Evolutionary conservation across 2,329 filamentous ascomycete genomes (phyloP).

Genomic region (Colletotrichum sp.): DNA sequence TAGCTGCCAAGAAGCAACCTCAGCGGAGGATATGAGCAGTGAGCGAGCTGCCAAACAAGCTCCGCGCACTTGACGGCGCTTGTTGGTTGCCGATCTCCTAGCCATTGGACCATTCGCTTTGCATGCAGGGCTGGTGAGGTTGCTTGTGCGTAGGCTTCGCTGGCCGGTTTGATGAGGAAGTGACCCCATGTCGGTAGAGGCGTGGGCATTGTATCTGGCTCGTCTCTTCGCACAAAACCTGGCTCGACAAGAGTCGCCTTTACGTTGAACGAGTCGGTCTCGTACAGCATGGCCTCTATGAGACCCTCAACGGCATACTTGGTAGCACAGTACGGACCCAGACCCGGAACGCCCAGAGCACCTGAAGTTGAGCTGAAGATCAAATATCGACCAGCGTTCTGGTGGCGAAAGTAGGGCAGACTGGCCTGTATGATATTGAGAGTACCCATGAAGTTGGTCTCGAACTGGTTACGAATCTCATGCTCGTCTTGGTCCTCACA

Average conservation of each 20-base stretch:
- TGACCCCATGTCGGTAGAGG: slow-evolving; percentile 86
- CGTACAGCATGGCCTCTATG: slow-evolving; percentile 96
- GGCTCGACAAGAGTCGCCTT: slow-evolving; percentile 94
- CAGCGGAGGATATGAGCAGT: slow-evolving; percentile 92
- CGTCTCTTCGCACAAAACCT: slow-evolving; percentile 85
- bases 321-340: slow-evolving; percentile 94
- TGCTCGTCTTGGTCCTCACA: slow-evolving; percentile 97
- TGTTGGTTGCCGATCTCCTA: slow-evolving; percentile 89
- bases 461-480: slow-evolving; percentile 94
- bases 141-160: slow-evolving; percentile 77
- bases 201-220: slow-evolving; percentile 61
- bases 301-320: slow-evolving; percentile 97
- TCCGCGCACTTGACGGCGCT: slow-evolving; percentile 93
- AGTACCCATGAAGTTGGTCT: slow-evolving; percentile 97
- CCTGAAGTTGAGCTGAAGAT: slow-evolving; percentile 95
- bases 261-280: slow-evolving; percentile 89
- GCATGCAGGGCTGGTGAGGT: slow-evolving; percentile 88
- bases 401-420: slow-evolving; percentile 83
- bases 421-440: slow-evolving; percentile 91
- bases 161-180: slow-evolving; percentile 87
- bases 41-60: slow-evolving; percentile 91
- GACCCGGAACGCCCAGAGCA: slow-evolving; percentile 88
- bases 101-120: slow-evolving; percentile 90
- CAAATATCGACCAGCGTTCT: slow-evolving; percentile 79
- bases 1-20: slow-evolving; percentile 89